These are phyloP conservation scores for Arxiozyma bovina DNA, from an alignment of 1,139 yeast genomes.

Conservation along the genomic window DNA sequence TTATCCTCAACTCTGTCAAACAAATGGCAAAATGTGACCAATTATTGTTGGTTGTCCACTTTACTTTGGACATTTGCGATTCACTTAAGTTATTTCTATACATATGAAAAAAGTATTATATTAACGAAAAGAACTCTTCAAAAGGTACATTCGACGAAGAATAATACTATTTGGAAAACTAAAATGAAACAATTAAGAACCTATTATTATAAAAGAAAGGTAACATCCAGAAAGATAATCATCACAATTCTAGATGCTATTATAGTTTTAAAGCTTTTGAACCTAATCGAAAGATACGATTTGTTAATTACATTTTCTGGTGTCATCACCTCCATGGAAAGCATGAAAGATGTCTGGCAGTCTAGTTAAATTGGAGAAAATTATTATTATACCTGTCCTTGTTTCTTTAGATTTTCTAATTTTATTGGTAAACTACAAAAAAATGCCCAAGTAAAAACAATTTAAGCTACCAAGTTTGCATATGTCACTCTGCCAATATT, in stretches of 20 bases:
- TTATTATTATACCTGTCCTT: background rate
- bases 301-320: background rate
- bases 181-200: background rate
- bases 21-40: background rate
- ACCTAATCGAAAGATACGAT: background rate
- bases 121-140: background rate
- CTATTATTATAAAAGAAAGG: background rate
- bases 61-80: background rate
- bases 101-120: background rate
- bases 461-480: no score
- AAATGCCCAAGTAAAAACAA: no score
- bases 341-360: background rate
- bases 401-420: no score
- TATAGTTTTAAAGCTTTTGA: background rate
- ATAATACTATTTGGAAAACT: background rate
- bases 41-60: conserved; percentile 1
- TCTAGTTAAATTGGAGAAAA: background rate
- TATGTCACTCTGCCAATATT: no score
- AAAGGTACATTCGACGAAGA: background rate
- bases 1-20: background rate
- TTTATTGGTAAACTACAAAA: background rate
- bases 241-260: background rate
- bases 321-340: background rate
- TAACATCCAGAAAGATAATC: background rate
- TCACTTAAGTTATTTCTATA: background rate